Conservation (phyloP, 208 protist species). For the Wallacemonas collosoma region DNA sequence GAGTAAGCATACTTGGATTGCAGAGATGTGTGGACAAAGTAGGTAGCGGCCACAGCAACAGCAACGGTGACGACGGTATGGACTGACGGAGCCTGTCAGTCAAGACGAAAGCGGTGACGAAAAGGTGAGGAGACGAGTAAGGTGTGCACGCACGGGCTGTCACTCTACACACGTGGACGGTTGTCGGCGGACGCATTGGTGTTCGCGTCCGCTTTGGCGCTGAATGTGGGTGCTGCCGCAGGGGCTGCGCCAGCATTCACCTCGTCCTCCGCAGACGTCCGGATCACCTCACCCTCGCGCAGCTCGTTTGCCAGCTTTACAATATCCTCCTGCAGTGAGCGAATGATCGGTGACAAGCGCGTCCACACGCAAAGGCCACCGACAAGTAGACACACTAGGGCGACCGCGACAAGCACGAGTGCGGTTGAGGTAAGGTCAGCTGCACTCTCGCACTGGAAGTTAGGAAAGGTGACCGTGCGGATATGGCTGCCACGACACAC, state of each 20-base stretch:
- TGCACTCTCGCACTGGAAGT: conserved; percentile 21
- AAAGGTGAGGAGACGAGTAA: not conserved
- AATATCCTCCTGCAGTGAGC: conserved; percentile 29
- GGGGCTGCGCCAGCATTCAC: not conserved
- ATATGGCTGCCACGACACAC: conserved; percentile 12
- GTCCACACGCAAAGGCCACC: conserved; percentile 37
- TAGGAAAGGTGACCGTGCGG: conserved; percentile 26
- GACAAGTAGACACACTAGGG: conserved; percentile 27
- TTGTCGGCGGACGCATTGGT: not conserved
- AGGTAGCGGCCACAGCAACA: conserved; percentile 11
- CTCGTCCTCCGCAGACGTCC: not conserved
- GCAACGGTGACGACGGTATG: not conserved
- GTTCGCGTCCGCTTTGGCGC: not conserved
- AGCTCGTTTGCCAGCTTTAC: conserved; percentile 25
- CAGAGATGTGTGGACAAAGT: conserved; percentile 8
- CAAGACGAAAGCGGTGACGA: too few species aligned
- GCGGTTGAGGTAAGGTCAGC: conserved; percentile 14
- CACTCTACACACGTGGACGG: not conserved
- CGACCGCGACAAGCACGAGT: conserved; percentile 24
- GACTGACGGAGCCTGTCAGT: not conserved
- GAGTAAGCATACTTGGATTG: not conserved
- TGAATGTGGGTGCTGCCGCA: not conserved
- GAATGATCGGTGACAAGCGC: conserved; percentile 30
- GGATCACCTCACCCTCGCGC: not conserved
- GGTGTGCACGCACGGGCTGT: not conserved